Evolutionary conservation across 2,329 filamentous ascomycete species (phyloP).

Genomic region (Madurella mycetomatis): DNA sequence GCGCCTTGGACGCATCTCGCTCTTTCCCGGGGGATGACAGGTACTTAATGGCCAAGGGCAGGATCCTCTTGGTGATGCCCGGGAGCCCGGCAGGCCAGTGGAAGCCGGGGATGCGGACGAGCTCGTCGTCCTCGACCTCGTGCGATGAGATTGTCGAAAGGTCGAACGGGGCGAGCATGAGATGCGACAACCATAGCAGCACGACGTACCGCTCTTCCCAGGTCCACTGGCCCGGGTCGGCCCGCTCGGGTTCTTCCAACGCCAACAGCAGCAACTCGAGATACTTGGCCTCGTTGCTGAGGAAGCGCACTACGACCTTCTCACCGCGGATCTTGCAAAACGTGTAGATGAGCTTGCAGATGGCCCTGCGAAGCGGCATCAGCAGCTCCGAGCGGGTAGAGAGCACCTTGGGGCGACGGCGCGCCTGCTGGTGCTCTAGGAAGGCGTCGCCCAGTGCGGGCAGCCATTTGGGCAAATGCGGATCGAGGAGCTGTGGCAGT

Average conservation of each 20-base stretch:
- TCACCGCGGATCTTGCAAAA: slow-evolving; percentile 93
- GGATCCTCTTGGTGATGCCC: slow-evolving; percentile 62
- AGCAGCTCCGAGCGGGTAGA: slow-evolving; percentile 37
- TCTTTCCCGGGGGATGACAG: slow-evolving; percentile 78
- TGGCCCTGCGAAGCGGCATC: slow-evolving; percentile 60
- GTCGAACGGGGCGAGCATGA: slow-evolving; percentile 85
- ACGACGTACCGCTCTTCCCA: slow-evolving; percentile 92
- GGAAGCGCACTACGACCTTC: slow-evolving; percentile 85
- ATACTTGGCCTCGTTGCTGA: slow-evolving; percentile 84
- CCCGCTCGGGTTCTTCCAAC: slow-evolving; percentile 57
- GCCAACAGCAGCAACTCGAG: slow-evolving; percentile 74
- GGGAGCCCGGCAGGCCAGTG: slow-evolving; percentile 59
- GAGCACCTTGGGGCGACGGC: slow-evolving; percentile 33
- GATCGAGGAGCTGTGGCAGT: slow-evolving; percentile 87
- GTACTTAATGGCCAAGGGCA: slow-evolving; percentile 67
- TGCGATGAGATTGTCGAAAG: slow-evolving; percentile 74
- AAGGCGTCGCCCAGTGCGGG: slow-evolving; percentile 72
- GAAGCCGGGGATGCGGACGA: slow-evolving; percentile 44
- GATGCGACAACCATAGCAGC: slow-evolving; percentile 80
- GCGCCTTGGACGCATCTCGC: slow-evolving; percentile 75
- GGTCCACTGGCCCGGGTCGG: slow-evolving; percentile 40
- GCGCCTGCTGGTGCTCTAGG: slow-evolving; percentile 56
- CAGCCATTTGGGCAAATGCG: slow-evolving; percentile 71
- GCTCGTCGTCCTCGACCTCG: slow-evolving; percentile 43
- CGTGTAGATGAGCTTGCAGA: slow-evolving; percentile 77